Evolutionary conservation across 805 yeast species (phyloP).

Genomic region (Yarrowia porcina): DNA sequence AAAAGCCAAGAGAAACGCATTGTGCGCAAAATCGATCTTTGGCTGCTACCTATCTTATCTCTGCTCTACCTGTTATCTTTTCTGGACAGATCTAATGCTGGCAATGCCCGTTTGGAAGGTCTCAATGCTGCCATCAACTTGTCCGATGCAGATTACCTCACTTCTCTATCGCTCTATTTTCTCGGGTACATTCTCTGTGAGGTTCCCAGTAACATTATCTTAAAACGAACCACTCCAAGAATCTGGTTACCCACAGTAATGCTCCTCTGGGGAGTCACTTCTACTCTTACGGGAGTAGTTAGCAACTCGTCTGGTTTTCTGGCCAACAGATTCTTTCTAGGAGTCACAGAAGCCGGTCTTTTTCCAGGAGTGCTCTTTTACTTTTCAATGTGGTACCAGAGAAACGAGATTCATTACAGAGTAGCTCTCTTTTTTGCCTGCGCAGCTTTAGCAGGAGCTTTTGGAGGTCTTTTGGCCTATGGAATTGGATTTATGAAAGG

Average conservation of each 20-base stretch:
- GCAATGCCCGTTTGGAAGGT: constrained; percentile 49
- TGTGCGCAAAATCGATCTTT: constrained; percentile 43
- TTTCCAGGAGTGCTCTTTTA: constrained; percentile 44
- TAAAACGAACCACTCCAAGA: constrained; percentile 41
- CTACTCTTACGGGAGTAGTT: constrained; percentile 39
- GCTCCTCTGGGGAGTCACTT: constrained; percentile 42
- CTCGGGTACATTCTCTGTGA: constrained; percentile 41
- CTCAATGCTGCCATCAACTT: constrained; percentile 43
- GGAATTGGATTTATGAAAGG: constrained; percentile 48
- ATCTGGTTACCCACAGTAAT: constrained; percentile 40
- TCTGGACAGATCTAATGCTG: constrained; percentile 47
- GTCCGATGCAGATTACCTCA: constrained; percentile 44
- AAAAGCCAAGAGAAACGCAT: constrained; percentile 14
- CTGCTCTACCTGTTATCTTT: constrained; percentile 45
- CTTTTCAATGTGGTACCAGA: constrained; percentile 43
- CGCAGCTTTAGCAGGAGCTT: constrained; percentile 41
- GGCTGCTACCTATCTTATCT: constrained; percentile 46
- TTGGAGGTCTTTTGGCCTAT: constrained; percentile 42
- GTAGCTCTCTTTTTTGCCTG: constrained; percentile 42
- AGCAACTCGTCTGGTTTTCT: constrained; percentile 35
- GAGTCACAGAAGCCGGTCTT: constrained; percentile 45
- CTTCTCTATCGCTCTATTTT: constrained; percentile 45
- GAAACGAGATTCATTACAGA: constrained; percentile 42
- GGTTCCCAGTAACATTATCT: constrained; percentile 41
- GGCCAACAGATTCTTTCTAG: constrained; percentile 43